Evolutionary conservation across 202 grass and related monocot species (phyloP), one percentile per base, ranked within the genome.

Genomic region (Setaria italica): DNA sequence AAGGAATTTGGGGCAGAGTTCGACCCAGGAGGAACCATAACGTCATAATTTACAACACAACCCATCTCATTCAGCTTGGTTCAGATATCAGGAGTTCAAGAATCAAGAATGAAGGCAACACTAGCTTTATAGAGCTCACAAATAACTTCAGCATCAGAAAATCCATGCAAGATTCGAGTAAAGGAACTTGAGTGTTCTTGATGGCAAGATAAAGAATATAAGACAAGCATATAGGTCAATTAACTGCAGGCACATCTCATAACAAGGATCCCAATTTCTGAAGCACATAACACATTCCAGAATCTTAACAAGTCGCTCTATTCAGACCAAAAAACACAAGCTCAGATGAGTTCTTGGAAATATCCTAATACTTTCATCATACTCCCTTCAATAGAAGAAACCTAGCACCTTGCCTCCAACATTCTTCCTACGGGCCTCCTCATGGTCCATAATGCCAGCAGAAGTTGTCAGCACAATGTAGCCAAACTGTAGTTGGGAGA

Each of bases 391-490:
- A 76, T 96, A 96, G 79, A 96, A 96, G 74, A 93, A 96, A 33
- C 91, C 94, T 15, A 96, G 94, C 17, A 97, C 89, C 67, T 97
- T 97, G 63, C 94, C 91, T 73, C 94, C 94, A 32, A 87, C 94
- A 10, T 92, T 97, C 89, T 97, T 97, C 29, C 94, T 83, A 42
- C 91, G 76, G 19, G 94, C 94, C 42, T 97, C 94, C 68, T 96
- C 94, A 56, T 96, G 94, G 75, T 95, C 94, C 94, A 95, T 95
- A 53, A 95, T 95, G 9, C 93, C 93, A 21, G 93, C 90, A 48
- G 93, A 95, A 54, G 93, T 95, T 2, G 93, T 95, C 72, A 95
- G 86, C 60, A 95, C 93, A 0, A 95, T 95, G 76, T 93, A 93
- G 35, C 94, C 91, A 80, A 96, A 96, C 94, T 96, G 67, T 74